Conservation (phyloP, 2,329 filamentous ascomycete genomes). For the Rutstroemia sp. region DNA sequence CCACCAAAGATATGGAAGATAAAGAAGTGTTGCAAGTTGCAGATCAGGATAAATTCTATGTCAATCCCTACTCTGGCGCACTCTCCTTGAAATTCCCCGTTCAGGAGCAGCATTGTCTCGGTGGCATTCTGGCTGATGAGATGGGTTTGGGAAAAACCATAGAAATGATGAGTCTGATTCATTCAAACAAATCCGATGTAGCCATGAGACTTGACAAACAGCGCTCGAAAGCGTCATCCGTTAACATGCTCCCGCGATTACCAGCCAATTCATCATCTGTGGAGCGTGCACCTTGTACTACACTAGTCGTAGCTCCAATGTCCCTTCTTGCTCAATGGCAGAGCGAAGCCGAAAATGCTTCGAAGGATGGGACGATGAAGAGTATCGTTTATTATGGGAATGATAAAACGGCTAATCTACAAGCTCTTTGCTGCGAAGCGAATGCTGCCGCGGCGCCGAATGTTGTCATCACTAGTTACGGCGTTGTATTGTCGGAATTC, state of each 20-base stretch:
- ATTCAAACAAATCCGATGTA: slow-evolving; percentile 65
- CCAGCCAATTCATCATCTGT: slow-evolving; percentile 49
- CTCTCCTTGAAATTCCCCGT: slow-evolving; percentile 84
- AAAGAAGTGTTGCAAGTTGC: slow-evolving; percentile 59
- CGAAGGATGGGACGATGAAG: slow-evolving; percentile 73
- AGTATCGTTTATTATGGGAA: slow-evolving; percentile 85
- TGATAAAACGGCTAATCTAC: slow-evolving; percentile 74
- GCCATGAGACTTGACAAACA: slow-evolving; percentile 33
- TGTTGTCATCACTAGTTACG: slow-evolving; percentile 91
- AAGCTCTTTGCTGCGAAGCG: slow-evolving; percentile 66
- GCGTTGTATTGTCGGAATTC: slow-evolving; percentile 84
- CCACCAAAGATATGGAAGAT: slow-evolving; percentile 78
- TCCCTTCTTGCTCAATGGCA: slow-evolving; percentile 96
- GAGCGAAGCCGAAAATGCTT: slow-evolving; percentile 88
- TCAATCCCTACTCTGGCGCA: slow-evolving; percentile 95
- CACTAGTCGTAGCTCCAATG: slow-evolving; percentile 93
- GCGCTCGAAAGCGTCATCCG: slow-evolving; percentile 29
- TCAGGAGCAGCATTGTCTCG: slow-evolving; percentile 90
- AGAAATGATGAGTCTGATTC: slow-evolving; percentile 91
- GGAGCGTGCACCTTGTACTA: slow-evolving; percentile 74
- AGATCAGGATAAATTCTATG: slow-evolving; percentile 71
- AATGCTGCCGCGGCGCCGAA: slow-evolving; percentile 75
- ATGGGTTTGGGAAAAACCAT: slow-evolving; percentile 99
- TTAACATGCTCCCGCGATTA: slow-evolving; percentile 56
- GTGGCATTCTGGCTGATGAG: slow-evolving; percentile 88